Conservation (phyloP, 2,329 filamentous ascomycete species). For the Aureobasidium pullulans region DNA sequence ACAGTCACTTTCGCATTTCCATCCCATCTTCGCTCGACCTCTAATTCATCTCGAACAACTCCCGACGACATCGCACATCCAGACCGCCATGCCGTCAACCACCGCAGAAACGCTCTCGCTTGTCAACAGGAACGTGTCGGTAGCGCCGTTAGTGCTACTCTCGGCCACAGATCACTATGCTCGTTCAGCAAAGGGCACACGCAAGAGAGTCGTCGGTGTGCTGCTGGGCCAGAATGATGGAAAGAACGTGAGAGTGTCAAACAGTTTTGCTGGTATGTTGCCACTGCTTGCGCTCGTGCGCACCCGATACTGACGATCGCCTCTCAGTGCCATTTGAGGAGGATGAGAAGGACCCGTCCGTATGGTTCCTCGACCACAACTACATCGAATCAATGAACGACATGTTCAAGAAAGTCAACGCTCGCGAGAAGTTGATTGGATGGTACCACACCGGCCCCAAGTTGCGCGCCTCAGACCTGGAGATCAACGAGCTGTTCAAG, state of each 20-base stretch:
- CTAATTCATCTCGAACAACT: neutral
- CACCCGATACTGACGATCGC: constrained; percentile 14
- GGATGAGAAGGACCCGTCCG: constrained; percentile 95
- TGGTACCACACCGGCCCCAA: constrained; percentile 99
- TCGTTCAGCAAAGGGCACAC: constrained; percentile 80
- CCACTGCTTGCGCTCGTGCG: neutral
- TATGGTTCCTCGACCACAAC: constrained; percentile 99
- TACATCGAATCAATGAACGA: constrained; percentile 99
- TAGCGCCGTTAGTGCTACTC: constrained; percentile 94
- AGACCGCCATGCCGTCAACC: constrained; percentile 74
- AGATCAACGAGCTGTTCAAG: constrained; percentile 99
- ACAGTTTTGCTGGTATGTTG: constrained; percentile 87
- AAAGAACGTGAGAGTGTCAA: constrained; percentile 92
- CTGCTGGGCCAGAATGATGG: constrained; percentile 93
- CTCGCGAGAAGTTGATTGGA: constrained; percentile 94
- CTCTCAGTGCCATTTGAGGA: constrained; percentile 88
- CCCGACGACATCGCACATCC: neutral
- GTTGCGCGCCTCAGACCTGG: constrained; percentile 88
- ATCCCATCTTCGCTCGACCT: neutral
- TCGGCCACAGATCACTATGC: constrained; percentile 98
- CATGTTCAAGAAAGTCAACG: constrained; percentile 99
- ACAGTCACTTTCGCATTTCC: constrained; percentile 5
- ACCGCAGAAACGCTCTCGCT: constrained; percentile 94
- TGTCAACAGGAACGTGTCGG: constrained; percentile 89
- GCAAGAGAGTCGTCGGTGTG: constrained; percentile 86